Evolutionary conservation across 164 flowering plant genomes (phyloP).

Genomic region (Akebia trifoliata): DNA sequence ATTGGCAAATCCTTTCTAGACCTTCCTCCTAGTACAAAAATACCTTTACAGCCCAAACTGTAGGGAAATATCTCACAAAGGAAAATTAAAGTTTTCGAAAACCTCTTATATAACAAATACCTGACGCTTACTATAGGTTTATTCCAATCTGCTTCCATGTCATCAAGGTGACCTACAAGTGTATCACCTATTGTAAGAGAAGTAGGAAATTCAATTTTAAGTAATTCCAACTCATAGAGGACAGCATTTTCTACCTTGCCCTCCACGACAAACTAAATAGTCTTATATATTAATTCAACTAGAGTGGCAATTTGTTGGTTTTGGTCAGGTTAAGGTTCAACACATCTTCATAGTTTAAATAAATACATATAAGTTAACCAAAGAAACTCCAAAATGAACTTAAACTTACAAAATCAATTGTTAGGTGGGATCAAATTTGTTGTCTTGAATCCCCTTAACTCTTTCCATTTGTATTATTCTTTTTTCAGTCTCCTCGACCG

Average conservation of each 20-base stretch:
- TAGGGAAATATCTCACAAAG: not conserved
- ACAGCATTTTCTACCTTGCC: not conserved
- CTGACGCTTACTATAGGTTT: conserved; percentile 99
- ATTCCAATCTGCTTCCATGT: conserved; percentile 98
- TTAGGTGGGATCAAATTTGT: no score
- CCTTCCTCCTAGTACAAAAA: conserved; percentile 90
- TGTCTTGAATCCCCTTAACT: no score
- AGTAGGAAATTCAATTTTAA: not conserved
- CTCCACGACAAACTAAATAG: not conserved
- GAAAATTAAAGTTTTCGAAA: not conserved
- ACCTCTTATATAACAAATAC: conserved; percentile 26
- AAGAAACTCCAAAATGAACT: no score
- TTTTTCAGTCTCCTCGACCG: no score
- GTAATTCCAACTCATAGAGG: not conserved
- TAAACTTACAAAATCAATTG: no score
- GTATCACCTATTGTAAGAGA: conserved; percentile 55
- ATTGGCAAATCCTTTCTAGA: conserved; percentile 67
- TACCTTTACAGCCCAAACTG: conserved; percentile 97
- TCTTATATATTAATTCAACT: not conserved
- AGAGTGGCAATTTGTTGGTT: no score
- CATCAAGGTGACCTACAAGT: conserved; percentile 98
- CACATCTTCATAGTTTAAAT: no score
- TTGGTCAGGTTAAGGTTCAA: no score
- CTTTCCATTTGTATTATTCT: no score
- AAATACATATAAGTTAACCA: no score